Conservation (phyloP, 129 eudicot genomes). For the Apium graveolens region DNA sequence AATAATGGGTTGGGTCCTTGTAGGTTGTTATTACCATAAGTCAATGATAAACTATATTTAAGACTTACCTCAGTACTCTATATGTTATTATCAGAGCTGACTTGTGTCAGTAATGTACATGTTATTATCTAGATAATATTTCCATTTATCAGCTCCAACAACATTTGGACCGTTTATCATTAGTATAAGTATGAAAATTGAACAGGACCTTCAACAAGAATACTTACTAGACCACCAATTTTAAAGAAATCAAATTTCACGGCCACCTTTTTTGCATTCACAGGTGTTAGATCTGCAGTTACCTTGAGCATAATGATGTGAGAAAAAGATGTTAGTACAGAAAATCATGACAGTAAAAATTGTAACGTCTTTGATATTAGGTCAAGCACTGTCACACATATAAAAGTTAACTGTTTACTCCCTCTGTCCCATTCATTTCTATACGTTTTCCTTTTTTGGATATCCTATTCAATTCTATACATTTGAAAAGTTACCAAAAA, state of each 20-base stretch:
- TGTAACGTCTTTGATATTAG: not conserved
- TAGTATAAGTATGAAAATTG: not conserved
- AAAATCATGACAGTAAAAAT: not conserved
- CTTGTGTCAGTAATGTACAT: not conserved
- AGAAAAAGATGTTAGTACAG: not conserved
- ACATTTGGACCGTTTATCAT: not conserved
- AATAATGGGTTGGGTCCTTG: not conserved
- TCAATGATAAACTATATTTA: not conserved
- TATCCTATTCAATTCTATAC: too few species aligned
- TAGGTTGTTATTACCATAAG: not conserved
- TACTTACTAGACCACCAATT: slow-evolving; percentile 63
- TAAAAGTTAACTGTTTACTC: not conserved
- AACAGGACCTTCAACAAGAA: not conserved
- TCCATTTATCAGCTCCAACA: not conserved
- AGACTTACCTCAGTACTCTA: not conserved
- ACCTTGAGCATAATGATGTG: slow-evolving; percentile 43
- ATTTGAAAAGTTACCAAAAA: too few species aligned
- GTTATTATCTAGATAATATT: not conserved
- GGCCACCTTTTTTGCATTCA: slow-evolving; percentile 66
- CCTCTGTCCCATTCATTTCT: too few species aligned
- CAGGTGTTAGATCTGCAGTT: slow-evolving; percentile 80
- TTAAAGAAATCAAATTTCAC: slow-evolving; percentile 83
- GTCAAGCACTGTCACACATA: not conserved
- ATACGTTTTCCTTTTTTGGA: too few species aligned
- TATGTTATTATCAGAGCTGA: too few species aligned